Percentiles rank a stretch among this genome's conserved stretches.
Conservation (phyloP, 1,284 basidiomycete species). For the Phylloboletellus chloephorus region DNA sequence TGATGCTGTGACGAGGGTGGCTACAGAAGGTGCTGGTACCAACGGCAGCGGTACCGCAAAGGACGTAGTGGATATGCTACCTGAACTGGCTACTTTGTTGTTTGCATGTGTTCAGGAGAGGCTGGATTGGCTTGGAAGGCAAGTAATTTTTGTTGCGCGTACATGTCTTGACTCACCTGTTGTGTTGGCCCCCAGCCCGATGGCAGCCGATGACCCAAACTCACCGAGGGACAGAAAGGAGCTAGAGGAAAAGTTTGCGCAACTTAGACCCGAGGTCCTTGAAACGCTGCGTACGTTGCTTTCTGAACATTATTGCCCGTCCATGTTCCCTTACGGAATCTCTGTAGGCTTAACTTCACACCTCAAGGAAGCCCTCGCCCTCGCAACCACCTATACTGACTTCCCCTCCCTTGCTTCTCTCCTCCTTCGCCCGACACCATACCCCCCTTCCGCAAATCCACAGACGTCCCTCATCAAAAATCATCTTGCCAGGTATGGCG, state of each 20-base stretch:
- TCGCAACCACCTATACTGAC: slow-evolving; percentile 84
- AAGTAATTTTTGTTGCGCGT: slow-evolving; percentile 16
- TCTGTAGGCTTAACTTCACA: slow-evolving; percentile 53
- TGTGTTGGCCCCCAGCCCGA: slow-evolving; percentile 32
- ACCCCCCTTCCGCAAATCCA: slow-evolving; percentile 59
- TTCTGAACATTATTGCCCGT: not conserved
- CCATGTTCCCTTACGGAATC: not conserved
- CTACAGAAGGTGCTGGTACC: slow-evolving; percentile 19
- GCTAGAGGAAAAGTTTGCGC: slow-evolving; percentile 60
- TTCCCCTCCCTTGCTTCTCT: slow-evolving; percentile 79
- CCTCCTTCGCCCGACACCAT: slow-evolving; percentile 64
- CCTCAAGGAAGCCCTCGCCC: slow-evolving; percentile 64
- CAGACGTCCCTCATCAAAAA: slow-evolving; percentile 53
- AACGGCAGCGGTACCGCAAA: slow-evolving; percentile 35
- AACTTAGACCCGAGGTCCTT: slow-evolving; percentile 67
- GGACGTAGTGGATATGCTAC: slow-evolving; percentile 50
- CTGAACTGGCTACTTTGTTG: slow-evolving; percentile 63
- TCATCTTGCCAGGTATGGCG: slow-evolving; percentile 79
- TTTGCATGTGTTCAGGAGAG: slow-evolving; percentile 74
- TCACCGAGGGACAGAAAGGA: slow-evolving; percentile 50
- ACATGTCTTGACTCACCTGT: slow-evolving; percentile 5
- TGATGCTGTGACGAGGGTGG: slow-evolving; percentile 51
- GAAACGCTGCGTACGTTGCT: slow-evolving; percentile 64
- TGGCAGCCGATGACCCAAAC: slow-evolving; percentile 41
- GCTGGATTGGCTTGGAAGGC: slow-evolving; percentile 65